phyloP scores from a whole-genome alignment of 148 eudicot genomes.

The Fagopyrum tataricum region DNA sequence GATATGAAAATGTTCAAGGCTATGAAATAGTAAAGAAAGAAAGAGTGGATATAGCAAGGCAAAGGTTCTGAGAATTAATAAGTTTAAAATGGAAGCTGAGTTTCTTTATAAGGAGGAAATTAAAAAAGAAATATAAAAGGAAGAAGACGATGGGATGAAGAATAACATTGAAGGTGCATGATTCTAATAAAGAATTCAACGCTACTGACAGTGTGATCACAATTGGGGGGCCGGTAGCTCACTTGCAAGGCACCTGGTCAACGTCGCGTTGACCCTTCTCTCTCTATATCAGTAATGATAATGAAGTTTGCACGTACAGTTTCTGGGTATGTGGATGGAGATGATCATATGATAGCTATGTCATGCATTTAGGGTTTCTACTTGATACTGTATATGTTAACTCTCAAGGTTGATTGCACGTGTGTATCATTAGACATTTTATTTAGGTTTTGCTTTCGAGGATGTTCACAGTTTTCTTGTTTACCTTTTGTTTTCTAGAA shows the following conservation, averaged over 20 bases:
- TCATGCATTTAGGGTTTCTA: neutral
- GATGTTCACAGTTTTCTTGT: too few species aligned
- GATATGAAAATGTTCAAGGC: too few species aligned
- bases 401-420: too few species aligned
- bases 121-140: constrained; percentile 9
- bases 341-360: neutral
- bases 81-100: neutral
- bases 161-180: constrained; percentile 64
- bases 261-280: constrained; percentile 26
- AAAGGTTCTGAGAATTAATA: too few species aligned
- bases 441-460: too few species aligned
- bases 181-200: constrained; percentile 87
- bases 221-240: constrained; percentile 64
- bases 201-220: constrained; percentile 74
- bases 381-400: too few species aligned
- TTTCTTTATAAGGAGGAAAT: neutral
- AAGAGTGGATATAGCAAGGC: too few species aligned
- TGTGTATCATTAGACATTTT: too few species aligned
- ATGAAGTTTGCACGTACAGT: neutral
- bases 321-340: neutral
- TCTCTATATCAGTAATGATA: neutral
- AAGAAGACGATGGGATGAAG: neutral
- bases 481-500: too few species aligned
- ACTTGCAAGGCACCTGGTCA: constrained; percentile 80
- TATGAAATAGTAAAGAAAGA: too few species aligned